Evolutionary conservation across 768 basidiomycete species (phyloP).

Genomic region (Udeniomyces megalosporus): DNA sequence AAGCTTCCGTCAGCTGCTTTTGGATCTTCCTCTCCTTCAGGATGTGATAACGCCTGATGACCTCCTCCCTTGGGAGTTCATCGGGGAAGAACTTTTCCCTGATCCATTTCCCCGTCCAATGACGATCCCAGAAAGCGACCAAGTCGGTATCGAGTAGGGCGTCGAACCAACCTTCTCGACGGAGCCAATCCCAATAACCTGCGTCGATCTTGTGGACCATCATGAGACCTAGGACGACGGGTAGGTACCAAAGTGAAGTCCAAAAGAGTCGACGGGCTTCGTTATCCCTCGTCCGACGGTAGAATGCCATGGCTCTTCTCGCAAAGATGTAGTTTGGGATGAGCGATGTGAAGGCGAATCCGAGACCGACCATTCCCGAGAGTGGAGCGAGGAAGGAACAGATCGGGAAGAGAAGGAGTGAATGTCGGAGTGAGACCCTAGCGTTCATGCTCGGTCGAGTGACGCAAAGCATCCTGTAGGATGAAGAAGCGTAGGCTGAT

Average conservation of each 20-base stretch:
- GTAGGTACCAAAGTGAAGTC: conserved; percentile 75
- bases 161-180: too few species aligned
- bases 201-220: conserved; percentile 74
- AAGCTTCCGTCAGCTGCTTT: background rate
- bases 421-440: conserved; percentile 68
- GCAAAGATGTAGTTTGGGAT: conserved; percentile 58
- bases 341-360: conserved; percentile 60
- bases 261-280: conserved; percentile 63
- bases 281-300: conserved; percentile 50
- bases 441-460: conserved; percentile 62
- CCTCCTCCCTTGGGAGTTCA: too few species aligned
- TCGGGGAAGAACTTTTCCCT: too few species aligned
- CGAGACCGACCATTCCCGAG: conserved; percentile 86
- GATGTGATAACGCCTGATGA: too few species aligned
- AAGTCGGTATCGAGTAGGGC: too few species aligned
- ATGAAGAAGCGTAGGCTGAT: conserved; percentile 76
- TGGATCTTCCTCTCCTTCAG: background rate
- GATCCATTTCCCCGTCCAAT: too few species aligned
- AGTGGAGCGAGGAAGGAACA: conserved; percentile 66
- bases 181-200: conserved; percentile 18
- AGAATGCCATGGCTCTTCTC: conserved; percentile 57
- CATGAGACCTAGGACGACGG: conserved; percentile 75
- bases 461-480: conserved; percentile 83
- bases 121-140: too few species aligned
- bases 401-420: conserved; percentile 55